Evolutionary conservation across 73 alveolate genomes (phyloP).

Genomic region (Strombidium stylifer): DNA sequence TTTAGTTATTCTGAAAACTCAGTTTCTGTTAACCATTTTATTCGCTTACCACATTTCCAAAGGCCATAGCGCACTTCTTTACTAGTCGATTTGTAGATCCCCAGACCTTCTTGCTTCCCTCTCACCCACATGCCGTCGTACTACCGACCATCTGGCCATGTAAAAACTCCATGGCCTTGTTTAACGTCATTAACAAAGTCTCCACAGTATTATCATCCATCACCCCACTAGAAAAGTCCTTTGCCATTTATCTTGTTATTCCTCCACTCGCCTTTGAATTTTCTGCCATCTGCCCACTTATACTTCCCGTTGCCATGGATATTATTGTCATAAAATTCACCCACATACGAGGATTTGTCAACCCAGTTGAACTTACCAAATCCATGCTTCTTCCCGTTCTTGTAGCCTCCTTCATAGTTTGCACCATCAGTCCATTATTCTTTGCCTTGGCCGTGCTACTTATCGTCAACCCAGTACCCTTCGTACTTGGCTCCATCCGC

Average conservation of each 20-base stretch:
- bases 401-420: slow-evolving; percentile 66
- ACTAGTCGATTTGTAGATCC: slow-evolving; percentile 43
- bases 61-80: slow-evolving; percentile 44
- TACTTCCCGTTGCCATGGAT: slow-evolving; percentile 49
- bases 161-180: slow-evolving; percentile 58
- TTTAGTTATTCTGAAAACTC: too few species aligned
- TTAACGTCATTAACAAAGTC: slow-evolving; percentile 65
- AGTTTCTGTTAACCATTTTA: slow-evolving; percentile 37
- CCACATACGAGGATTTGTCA: slow-evolving; percentile 43
- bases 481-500: slow-evolving; percentile 72
- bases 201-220: slow-evolving; percentile 52
- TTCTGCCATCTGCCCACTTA: slow-evolving; percentile 55
- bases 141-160: slow-evolving; percentile 51
- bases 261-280: slow-evolving; percentile 51
- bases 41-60: slow-evolving; percentile 56
- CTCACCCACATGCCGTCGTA: slow-evolving; percentile 66
- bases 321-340: slow-evolving; percentile 49
- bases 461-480: slow-evolving; percentile 71
- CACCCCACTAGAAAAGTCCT: slow-evolving; percentile 34
- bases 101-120: slow-evolving; percentile 55
- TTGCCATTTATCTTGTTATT: slow-evolving; percentile 51
- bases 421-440: slow-evolving; percentile 81
- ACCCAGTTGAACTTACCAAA: slow-evolving; percentile 37
- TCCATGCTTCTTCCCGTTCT: slow-evolving; percentile 64
- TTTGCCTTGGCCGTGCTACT: slow-evolving; percentile 60